These are phyloP conservation scores for Cairneyella variabilis DNA, from an alignment of 495 filamentous ascomycete species.

Conservation along the genomic window DNA sequence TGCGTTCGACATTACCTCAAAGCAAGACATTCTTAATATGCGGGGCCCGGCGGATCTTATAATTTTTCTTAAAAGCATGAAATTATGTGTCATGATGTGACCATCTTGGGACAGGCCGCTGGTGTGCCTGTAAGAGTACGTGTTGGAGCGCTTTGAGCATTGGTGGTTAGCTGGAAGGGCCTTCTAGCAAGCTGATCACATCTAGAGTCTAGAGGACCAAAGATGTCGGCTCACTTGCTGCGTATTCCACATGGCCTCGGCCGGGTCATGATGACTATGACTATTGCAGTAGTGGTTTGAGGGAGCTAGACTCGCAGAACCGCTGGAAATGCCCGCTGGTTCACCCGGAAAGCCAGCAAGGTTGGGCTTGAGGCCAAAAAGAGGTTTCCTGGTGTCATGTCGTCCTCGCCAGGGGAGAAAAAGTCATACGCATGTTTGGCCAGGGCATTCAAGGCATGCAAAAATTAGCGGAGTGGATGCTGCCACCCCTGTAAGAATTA, in stretches of 20 bases:
- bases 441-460: background rate
- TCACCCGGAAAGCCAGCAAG: background rate
- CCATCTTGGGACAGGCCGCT: constrained; percentile 2
- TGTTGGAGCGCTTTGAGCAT: background rate
- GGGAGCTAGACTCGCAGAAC: background rate
- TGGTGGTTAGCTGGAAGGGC: too few species aligned
- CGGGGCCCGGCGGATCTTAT: constrained; percentile 8
- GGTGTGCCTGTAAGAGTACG: background rate
- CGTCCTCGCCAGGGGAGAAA: background rate
- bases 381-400: background rate
- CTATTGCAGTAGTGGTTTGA: background rate
- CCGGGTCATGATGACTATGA: background rate
- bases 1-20: background rate
- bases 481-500: too few species aligned
- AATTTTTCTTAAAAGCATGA: constrained; percentile 7
- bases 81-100: constrained; percentile 21
- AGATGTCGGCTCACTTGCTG: background rate
- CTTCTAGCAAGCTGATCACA: too few species aligned
- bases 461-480: too few species aligned
- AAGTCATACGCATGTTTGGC: background rate
- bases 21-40: background rate
- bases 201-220: too few species aligned
- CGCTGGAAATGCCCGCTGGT: background rate
- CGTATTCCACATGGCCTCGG: background rate
- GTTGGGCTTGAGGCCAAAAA: too few species aligned